Percentiles rank a stretch among this genome's conserved stretches.
phyloP scores from a whole-genome alignment of 2,329 filamentous ascomycete genomes.

The Bipolaris oryzae region DNA sequence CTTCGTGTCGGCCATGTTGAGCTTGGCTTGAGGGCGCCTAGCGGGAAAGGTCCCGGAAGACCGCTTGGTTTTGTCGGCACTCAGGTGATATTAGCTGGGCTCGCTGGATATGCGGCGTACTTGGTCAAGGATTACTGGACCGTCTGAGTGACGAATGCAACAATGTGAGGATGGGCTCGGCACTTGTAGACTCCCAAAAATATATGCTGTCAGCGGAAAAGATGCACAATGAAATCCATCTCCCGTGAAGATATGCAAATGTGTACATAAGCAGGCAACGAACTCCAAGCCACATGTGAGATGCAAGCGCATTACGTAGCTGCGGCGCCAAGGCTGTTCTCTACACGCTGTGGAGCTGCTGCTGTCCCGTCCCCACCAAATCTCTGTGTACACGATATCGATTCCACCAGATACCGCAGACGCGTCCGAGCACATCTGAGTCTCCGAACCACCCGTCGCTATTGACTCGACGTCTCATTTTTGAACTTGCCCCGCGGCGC shows the following conservation, averaged over 20 bases:
- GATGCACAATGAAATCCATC: neutral
- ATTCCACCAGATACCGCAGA: constrained; percentile 11
- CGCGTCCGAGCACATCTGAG: constrained; percentile 1
- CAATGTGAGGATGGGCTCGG: neutral
- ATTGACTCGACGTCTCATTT: neutral
- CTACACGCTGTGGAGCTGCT: constrained; percentile 10
- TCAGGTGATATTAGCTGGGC: constrained; percentile 33
- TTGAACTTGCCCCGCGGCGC: constrained; percentile 20
- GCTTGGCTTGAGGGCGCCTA: constrained; percentile 43
- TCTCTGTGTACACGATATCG: constrained; percentile 17
- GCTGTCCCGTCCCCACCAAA: constrained; percentile 23
- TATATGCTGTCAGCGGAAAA: neutral
- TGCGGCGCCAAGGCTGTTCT: constrained; percentile 24
- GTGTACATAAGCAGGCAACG: neutral
- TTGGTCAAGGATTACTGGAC: constrained; percentile 41
- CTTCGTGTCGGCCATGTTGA: constrained; percentile 51
- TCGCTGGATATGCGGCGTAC: constrained; percentile 42
- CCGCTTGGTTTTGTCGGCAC: constrained; percentile 40
- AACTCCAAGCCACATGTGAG: constrained; percentile 7
- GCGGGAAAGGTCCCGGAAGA: constrained; percentile 30
- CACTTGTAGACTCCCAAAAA: neutral
- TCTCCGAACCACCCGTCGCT: neutral
- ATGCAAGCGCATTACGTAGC: constrained; percentile 23
- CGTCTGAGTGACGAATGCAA: constrained; percentile 12
- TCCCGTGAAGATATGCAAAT: neutral